phyloP scores from a whole-genome alignment of 768 basidiomycete genomes.

The Aureoboletus auriporus region DNA sequence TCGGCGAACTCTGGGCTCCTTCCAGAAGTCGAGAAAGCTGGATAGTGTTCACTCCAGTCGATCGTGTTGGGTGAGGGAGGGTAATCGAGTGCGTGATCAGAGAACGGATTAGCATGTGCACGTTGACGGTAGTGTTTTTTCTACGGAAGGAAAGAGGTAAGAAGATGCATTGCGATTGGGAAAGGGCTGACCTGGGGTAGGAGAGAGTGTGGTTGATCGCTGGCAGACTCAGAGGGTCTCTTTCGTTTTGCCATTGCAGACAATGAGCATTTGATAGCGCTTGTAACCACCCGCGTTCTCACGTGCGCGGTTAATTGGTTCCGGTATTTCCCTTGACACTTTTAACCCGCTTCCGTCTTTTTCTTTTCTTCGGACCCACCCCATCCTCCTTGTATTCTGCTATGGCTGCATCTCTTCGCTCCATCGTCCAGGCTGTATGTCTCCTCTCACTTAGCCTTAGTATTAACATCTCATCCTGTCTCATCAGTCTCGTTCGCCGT shows the following conservation, averaged over 20 bases:
- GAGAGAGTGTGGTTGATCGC: constrained; percentile 14
- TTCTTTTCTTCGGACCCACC: constrained; percentile 1
- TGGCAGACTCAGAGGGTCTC: constrained; percentile 5
- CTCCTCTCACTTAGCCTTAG: constrained; percentile 18
- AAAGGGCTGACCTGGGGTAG: constrained; percentile 46
- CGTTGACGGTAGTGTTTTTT: constrained; percentile 84
- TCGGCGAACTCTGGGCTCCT: constrained; percentile 92
- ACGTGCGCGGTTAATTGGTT: constrained; percentile 8
- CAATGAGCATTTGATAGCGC: not conserved
- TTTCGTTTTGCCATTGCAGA: constrained; percentile 26
- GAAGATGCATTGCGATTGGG: not conserved
- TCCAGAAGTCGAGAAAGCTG: constrained; percentile 52
- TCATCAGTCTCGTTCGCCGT: constrained; percentile 47
- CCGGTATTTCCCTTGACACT: constrained; percentile 24
- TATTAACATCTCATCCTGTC: not conserved
- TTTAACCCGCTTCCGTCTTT: constrained; percentile 2
- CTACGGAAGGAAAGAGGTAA: constrained; percentile 31
- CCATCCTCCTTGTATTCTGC: constrained; percentile 7
- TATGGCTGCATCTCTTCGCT: constrained; percentile 44
- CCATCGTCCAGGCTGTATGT: constrained; percentile 33
- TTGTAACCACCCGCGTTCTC: constrained; percentile 9
- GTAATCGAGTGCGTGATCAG: constrained; percentile 85
- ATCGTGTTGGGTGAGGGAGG: constrained; percentile 71
- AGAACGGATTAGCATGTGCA: constrained; percentile 84
- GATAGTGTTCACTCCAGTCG: constrained; percentile 84